Percentiles rank a stretch among this genome's conserved stretches.
These are phyloP conservation scores for Ophiocordyceps robertsii DNA, from an alignment of 2,329 filamentous ascomycete genomes.

Conservation along the genomic window DNA sequence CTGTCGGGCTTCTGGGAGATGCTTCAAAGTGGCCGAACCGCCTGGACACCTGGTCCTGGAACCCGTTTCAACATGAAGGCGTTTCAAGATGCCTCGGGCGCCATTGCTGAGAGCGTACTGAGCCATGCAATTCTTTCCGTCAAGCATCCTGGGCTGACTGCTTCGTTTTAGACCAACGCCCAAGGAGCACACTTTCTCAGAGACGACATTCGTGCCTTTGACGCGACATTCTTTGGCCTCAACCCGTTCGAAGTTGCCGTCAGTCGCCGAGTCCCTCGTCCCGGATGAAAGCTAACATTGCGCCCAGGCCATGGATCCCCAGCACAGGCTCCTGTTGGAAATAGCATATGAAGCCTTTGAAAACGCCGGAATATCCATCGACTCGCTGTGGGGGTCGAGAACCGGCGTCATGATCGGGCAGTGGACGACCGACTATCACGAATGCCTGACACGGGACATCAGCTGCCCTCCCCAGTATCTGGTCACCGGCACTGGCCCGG, in stretches of 20 bases:
- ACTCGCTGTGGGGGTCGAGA: slow-evolving; percentile 10
- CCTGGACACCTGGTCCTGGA: slow-evolving; percentile 24
- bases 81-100: slow-evolving; percentile 18
- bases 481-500: slow-evolving; percentile 26
- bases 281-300: neutral
- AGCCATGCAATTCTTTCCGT: neutral
- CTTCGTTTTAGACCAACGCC: slow-evolving; percentile 4
- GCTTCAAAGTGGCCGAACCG: slow-evolving; percentile 14
- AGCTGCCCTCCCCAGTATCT: slow-evolving; percentile 34
- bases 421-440: slow-evolving; percentile 11
- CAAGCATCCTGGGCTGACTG: neutral
- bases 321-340: slow-evolving; percentile 13
- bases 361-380: slow-evolving; percentile 18
- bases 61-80: slow-evolving; percentile 30
- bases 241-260: slow-evolving; percentile 6
- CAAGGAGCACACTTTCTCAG: slow-evolving; percentile 14
- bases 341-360: slow-evolving; percentile 14
- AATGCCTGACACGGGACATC: slow-evolving; percentile 12
- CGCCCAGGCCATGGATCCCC: slow-evolving; percentile 12
- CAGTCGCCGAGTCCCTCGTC: neutral
- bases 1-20: slow-evolving; percentile 6
- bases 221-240: slow-evolving; percentile 12
- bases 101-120: neutral
- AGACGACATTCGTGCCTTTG: slow-evolving; percentile 11
- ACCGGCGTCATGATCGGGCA: slow-evolving; percentile 16